Conservation (phyloP, 202 grass and related monocot genomes). For the Cymbopogon flexuosus region DNA sequence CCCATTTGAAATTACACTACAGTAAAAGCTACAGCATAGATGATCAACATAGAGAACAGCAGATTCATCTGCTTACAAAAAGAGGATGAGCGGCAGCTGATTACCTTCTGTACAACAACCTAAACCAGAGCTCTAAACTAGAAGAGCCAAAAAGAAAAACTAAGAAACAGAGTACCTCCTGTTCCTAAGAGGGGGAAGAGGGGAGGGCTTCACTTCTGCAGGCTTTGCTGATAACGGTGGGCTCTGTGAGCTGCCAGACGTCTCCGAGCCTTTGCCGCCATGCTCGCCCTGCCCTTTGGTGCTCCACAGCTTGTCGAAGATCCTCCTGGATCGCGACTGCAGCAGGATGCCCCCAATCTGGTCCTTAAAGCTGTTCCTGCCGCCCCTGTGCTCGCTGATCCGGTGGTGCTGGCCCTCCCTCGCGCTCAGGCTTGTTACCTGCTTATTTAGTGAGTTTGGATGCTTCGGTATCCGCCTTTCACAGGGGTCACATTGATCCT, state of each 20-base stretch:
- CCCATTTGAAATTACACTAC: slow-evolving; percentile 30
- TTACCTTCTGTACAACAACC: slow-evolving; percentile 48
- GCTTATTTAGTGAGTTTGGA: slow-evolving; percentile 45
- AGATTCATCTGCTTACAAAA: slow-evolving; percentile 45
- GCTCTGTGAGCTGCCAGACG: slow-evolving; percentile 81
- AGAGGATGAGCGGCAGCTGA: slow-evolving; percentile 29
- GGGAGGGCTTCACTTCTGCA: slow-evolving; percentile 52
- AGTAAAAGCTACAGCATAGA: slow-evolving; percentile 38
- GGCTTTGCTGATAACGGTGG: slow-evolving; percentile 59
- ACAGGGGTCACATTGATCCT: slow-evolving; percentile 43
- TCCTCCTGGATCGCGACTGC: slow-evolving; percentile 76
- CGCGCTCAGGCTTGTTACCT: slow-evolving; percentile 42
- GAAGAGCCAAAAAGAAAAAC: not conserved
- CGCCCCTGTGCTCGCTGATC: slow-evolving; percentile 45
- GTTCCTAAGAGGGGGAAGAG: slow-evolving; percentile 54
- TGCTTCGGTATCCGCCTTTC: slow-evolving; percentile 37
- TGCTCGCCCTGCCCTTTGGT: slow-evolving; percentile 61
- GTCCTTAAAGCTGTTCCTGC: slow-evolving; percentile 57
- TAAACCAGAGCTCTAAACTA: slow-evolving; percentile 47
- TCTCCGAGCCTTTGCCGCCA: slow-evolving; percentile 65
- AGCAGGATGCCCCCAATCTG: slow-evolving; percentile 48
- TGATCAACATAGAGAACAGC: slow-evolving; percentile 38
- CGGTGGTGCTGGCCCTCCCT: slow-evolving; percentile 41
- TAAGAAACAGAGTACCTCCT: slow-evolving; percentile 85
- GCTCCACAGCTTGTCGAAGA: slow-evolving; percentile 83